These are phyloP conservation scores for Atkinsonella texensis DNA, from an alignment of 2,329 filamentous ascomycete species.

Conservation along the genomic window DNA sequence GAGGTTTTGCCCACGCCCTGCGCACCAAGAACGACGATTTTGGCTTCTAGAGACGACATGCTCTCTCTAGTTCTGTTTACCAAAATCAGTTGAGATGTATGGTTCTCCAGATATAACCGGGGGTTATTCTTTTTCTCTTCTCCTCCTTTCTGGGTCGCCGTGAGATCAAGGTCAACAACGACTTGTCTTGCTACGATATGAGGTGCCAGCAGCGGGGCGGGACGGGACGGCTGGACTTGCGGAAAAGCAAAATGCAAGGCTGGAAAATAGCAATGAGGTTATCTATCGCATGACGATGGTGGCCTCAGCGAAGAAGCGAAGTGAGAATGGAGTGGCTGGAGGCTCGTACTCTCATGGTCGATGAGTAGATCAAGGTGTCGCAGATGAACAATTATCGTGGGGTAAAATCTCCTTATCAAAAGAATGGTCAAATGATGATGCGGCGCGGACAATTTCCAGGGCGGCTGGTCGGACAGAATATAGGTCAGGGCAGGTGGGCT, in stretches of 20 bases:
- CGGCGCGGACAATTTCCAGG: not conserved
- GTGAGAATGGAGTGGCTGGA: slow-evolving; percentile 1
- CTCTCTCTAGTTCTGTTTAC: not conserved
- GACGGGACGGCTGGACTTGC: not conserved
- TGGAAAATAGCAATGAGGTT: not conserved
- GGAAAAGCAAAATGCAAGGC: not conserved
- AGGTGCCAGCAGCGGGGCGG: not conserved
- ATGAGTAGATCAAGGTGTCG: not conserved
- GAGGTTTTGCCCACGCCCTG: slow-evolving; percentile 74
- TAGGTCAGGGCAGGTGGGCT: no score
- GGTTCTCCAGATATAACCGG: no score
- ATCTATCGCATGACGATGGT: slow-evolving; percentile 5
- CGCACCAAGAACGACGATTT: slow-evolving; percentile 69
- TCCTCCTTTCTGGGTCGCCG: no score
- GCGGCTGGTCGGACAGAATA: not conserved
- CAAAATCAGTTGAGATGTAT: not conserved
- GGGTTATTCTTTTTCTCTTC: no score
- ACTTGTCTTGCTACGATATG: not conserved
- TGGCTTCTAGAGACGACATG: slow-evolving; percentile 60
- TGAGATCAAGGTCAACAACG: not conserved
- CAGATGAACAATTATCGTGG: not conserved
- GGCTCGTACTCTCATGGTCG: slow-evolving; percentile 3
- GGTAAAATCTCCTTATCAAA: not conserved
- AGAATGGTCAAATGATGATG: not conserved
- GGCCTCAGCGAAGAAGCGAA: slow-evolving; percentile 4